Conservation (phyloP, 805 yeast species). For the Kurtzmaniella cleridarum region DNA sequence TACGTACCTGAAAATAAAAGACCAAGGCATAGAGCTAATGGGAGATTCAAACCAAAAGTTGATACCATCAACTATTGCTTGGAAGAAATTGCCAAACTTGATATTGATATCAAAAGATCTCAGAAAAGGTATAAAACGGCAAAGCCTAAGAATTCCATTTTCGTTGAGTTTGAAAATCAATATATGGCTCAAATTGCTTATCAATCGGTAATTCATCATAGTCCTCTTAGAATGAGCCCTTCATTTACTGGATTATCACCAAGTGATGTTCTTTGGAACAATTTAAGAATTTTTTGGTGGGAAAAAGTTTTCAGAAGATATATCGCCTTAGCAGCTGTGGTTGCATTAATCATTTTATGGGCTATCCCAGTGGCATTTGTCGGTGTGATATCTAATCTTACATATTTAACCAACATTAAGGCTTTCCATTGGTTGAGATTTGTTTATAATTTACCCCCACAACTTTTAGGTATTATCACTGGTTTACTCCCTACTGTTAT, state of each 20-base stretch:
- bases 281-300: conserved; percentile 78
- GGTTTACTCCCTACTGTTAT: conserved; percentile 81
- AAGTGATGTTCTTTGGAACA: conserved; percentile 60
- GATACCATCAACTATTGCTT: conserved; percentile 58
- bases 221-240: conserved; percentile 59
- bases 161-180: conserved; percentile 75
- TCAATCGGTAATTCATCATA: conserved; percentile 60
- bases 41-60: conserved; percentile 45
- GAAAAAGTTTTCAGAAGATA: conserved; percentile 55
- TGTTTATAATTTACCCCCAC: conserved; percentile 65
- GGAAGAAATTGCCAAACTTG: conserved; percentile 51
- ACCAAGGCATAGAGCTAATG: conserved; percentile 51
- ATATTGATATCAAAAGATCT: conserved; percentile 49
- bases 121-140: conserved; percentile 45
- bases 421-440: conserved; percentile 71
- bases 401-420: conserved; percentile 55
- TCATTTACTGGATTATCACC: conserved; percentile 61
- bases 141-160: conserved; percentile 71
- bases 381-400: conserved; percentile 86
- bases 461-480: conserved; percentile 76
- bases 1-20: conserved; percentile 65
- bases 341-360: conserved; percentile 76
- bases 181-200: conserved; percentile 69
- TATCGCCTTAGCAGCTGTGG: conserved; percentile 48
- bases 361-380: conserved; percentile 97